Evolutionary conservation across 1,284 basidiomycete species (phyloP).

Genomic region (Ustilago bromivora): DNA sequence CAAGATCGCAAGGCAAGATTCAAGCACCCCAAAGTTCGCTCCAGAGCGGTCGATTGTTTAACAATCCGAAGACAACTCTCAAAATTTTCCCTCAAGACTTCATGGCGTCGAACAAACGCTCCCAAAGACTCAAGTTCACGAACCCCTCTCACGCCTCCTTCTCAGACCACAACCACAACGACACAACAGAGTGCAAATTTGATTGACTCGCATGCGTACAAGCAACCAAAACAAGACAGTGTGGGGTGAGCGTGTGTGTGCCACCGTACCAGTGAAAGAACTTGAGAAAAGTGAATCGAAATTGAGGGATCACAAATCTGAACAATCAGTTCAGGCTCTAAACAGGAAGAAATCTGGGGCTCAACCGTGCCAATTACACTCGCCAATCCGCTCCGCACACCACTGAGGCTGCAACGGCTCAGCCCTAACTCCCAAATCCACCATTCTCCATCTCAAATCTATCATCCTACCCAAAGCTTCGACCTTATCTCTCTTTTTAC

Average conservation of each 20-base stretch:
- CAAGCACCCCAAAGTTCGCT: no score
- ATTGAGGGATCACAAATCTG: not conserved
- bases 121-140: not conserved
- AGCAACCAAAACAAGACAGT: not conserved
- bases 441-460: constrained; percentile 77
- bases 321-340: not conserved
- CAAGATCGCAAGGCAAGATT: no score
- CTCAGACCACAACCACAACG: not conserved
- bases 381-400: constrained; percentile 73
- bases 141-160: not conserved
- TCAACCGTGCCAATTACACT: constrained; percentile 57
- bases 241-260: not conserved
- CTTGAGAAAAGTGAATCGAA: not conserved
- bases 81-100: not conserved
- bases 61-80: no score
- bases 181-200: not conserved
- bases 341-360: not conserved
- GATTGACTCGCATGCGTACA: not conserved
- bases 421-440: constrained; percentile 77
- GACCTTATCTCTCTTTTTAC: constrained; percentile 72
- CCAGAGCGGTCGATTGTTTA: no score
- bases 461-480: constrained; percentile 82
- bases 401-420: constrained; percentile 82
- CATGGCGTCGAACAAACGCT: not conserved
- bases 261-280: not conserved